Conservation (phyloP, 495 filamentous ascomycete genomes). For the Penicillium tannophilum region DNA sequence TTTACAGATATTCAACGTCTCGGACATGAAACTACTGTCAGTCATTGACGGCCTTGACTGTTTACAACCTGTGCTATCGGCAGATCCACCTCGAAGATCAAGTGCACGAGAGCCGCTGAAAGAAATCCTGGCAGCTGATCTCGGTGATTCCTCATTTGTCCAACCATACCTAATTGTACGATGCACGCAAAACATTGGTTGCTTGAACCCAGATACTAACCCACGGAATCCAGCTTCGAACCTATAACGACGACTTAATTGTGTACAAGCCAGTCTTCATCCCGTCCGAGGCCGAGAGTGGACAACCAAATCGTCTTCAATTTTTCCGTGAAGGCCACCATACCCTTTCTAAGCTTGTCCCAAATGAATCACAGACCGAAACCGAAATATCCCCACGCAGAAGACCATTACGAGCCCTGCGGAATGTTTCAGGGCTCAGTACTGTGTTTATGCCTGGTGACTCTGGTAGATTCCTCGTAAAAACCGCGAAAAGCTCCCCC, state of each 20-base stretch:
- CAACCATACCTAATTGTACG: constrained; percentile 81
- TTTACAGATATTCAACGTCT: constrained; percentile 45
- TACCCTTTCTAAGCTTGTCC: constrained; percentile 53
- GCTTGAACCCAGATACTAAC: constrained; percentile 12
- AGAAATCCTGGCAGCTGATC: constrained; percentile 79
- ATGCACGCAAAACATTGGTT: constrained; percentile 1
- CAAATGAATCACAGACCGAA: constrained; percentile 29
- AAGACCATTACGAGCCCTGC: constrained; percentile 59
- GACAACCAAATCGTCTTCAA: constrained; percentile 51
- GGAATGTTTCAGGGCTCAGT: constrained; percentile 72
- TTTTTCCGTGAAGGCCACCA: constrained; percentile 76
- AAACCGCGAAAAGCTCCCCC: constrained; percentile 71
- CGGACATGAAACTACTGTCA: constrained; percentile 39
- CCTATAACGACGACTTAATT: constrained; percentile 76
- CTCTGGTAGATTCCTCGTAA: constrained; percentile 77
- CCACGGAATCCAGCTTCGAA: constrained; percentile 61
- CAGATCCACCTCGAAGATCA: constrained; percentile 70
- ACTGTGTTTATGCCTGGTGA: constrained; percentile 78
- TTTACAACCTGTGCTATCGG: constrained; percentile 73
- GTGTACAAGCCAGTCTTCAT: constrained; percentile 78
- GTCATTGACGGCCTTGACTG: constrained; percentile 68
- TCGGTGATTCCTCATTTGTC: constrained; percentile 71
- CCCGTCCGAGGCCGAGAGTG: constrained; percentile 24
- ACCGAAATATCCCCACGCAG: constrained; percentile 43
- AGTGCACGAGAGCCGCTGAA: constrained; percentile 68